A percentile compares a stretch with the other conserved stretches of the same genome.
These are phyloP conservation scores for Entomortierella beljakovae DNA, from an alignment of 192 early-diverging fungal species.

Conservation along the genomic window DNA sequence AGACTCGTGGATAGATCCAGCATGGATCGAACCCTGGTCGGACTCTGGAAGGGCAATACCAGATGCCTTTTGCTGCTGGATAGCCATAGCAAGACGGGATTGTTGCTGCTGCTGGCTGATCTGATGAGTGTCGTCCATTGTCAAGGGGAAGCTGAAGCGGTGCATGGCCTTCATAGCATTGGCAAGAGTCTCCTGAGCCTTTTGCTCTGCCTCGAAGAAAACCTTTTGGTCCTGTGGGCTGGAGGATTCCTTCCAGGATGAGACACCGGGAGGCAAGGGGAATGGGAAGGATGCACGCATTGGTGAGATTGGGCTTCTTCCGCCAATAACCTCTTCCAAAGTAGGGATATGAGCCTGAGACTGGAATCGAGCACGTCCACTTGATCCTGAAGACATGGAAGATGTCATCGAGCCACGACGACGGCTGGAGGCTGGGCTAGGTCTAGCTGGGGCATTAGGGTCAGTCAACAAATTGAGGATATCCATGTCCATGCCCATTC, in stretches of 20 bases:
- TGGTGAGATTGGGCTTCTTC: conserved; percentile 31
- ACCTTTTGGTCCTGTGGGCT: conserved; percentile 44
- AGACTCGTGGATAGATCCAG: conserved; percentile 29
- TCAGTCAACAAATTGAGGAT: conserved; percentile 40
- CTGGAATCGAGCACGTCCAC: conserved; percentile 38
- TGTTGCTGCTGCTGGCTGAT: conserved; percentile 34
- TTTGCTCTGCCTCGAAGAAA: conserved; percentile 50
- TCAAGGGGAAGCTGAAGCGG: conserved; percentile 45
- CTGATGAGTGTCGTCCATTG: conserved; percentile 24
- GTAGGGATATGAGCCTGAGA: conserved; percentile 21
- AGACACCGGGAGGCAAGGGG: conserved; percentile 24
- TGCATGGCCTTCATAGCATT: conserved; percentile 53
- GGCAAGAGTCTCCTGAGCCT: conserved; percentile 46
- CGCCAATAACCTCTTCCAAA: conserved; percentile 24
- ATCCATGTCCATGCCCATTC: conserved; percentile 52
- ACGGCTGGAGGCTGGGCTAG: conserved; percentile 31
- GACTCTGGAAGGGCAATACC: conserved; percentile 40
- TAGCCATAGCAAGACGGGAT: conserved; percentile 23
- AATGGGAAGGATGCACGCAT: conserved; percentile 46
- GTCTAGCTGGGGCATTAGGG: conserved; percentile 17
- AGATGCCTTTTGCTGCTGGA: conserved; percentile 42
- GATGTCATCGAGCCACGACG: conserved; percentile 43
- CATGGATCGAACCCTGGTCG: conserved; percentile 28
- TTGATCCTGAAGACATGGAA: conserved; percentile 41
- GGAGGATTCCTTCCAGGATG: conserved; percentile 35